phyloP scores from a whole-genome alignment of 306 rosid genomes.

The Casuarina cunninghamiana region DNA sequence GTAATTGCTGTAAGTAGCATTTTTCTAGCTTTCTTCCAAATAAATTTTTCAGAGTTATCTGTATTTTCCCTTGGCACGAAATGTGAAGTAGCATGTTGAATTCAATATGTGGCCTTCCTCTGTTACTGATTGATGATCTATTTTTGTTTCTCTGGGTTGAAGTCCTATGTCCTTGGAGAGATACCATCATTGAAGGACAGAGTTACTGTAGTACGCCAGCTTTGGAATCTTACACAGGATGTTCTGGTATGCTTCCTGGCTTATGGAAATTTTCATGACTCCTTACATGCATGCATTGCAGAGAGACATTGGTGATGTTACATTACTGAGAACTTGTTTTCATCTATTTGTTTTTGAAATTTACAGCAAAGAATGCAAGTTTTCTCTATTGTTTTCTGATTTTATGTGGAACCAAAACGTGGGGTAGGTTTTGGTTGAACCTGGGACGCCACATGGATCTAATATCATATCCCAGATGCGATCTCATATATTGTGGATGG shows the following conservation, averaged over 20 bases:
- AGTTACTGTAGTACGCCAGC: slow-evolving; percentile 85
- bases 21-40: slow-evolving; percentile 15
- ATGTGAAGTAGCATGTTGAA: slow-evolving; percentile 1
- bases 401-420: slow-evolving; percentile 24
- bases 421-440: slow-evolving; percentile 84
- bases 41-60: slow-evolving; percentile 5
- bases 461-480: slow-evolving; percentile 73
- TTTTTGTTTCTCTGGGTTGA: slow-evolving; percentile 39
- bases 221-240: slow-evolving; percentile 85
- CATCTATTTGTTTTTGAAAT: neutral
- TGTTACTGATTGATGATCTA: slow-evolving; percentile 31
- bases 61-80: slow-evolving; percentile 2
- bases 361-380: slow-evolving; percentile 12
- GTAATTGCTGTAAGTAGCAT: slow-evolving; percentile 85
- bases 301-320: neutral
- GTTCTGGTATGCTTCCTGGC: slow-evolving; percentile 64
- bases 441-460: slow-evolving; percentile 92
- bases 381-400: slow-evolving; percentile 6
- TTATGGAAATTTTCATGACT: slow-evolving; percentile 12
- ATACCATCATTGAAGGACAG: slow-evolving; percentile 87
- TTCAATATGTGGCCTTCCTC: slow-evolving; percentile 2
- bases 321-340: neutral
- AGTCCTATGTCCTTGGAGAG: slow-evolving; percentile 98
- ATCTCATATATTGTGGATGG: slow-evolving; percentile 95
- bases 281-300: neutral